These are phyloP conservation scores for Xerocomellus intermedius DNA, from an alignment of 768 basidiomycete genomes.

Conservation along the genomic window DNA sequence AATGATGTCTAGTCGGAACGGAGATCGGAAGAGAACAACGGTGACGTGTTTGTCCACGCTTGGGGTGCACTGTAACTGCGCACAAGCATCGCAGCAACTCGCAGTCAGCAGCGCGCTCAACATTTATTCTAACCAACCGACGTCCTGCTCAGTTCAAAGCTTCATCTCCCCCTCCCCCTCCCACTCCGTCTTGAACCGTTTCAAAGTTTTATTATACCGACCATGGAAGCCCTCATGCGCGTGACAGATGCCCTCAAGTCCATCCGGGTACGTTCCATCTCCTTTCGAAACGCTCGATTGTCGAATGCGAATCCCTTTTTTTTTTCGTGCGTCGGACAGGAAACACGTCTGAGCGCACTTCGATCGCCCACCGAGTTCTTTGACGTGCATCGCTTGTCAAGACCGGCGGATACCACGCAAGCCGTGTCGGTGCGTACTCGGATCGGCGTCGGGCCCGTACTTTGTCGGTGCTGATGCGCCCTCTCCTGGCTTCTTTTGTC, in stretches of 20 bases:
- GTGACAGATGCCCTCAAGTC: constrained; percentile 67
- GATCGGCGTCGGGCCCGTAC: background rate
- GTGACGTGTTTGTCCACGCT: background rate
- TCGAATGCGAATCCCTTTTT: too few relatives aligned
- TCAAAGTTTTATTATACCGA: background rate
- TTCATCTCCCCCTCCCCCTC: background rate
- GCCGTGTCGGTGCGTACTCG: constrained; percentile 62
- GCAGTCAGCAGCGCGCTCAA: background rate
- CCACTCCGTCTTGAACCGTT: too few relatives aligned
- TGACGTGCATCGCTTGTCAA: constrained; percentile 78
- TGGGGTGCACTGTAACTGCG: background rate
- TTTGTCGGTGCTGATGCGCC: too few relatives aligned
- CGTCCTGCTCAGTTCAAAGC: too few relatives aligned
- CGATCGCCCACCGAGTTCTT: constrained; percentile 78
- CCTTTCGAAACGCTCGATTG: too few relatives aligned
- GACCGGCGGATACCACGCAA: constrained; percentile 77
- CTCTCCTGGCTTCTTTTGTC: too few relatives aligned
- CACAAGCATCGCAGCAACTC: background rate
- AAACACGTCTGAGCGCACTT: constrained; percentile 55
- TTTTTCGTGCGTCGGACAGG: background rate
- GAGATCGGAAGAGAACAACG: background rate
- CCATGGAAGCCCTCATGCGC: constrained; percentile 67
- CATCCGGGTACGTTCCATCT: constrained; percentile 48
- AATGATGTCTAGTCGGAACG: too few relatives aligned
- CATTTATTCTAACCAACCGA: too few relatives aligned